A percentile compares a stretch with the other conserved stretches of the same genome.
These are phyloP conservation scores for Echeveria elegans DNA, from an alignment of 164 flowering plant species.

Conservation along the genomic window DNA sequence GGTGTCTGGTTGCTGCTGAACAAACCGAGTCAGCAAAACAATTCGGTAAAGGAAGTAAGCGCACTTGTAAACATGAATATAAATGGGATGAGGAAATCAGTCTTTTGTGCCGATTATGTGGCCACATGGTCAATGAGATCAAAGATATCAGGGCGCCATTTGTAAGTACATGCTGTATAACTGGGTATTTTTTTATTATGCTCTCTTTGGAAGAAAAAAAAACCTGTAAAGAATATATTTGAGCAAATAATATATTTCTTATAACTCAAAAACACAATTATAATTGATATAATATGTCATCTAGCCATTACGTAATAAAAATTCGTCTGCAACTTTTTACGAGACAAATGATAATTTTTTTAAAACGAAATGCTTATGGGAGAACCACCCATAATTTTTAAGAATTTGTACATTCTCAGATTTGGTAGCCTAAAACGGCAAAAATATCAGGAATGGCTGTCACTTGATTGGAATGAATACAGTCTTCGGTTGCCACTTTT, in stretches of 20 bases:
- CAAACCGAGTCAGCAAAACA: constrained; percentile 11
- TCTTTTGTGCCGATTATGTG: constrained; percentile 49
- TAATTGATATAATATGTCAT: too few species aligned
- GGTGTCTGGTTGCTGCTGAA: constrained; percentile 22
- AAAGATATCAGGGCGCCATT: constrained; percentile 54
- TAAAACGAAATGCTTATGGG: background rate
- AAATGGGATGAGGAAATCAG: constrained; percentile 77
- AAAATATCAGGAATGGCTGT: background rate
- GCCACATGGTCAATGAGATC: constrained; percentile 53
- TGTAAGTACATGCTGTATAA: constrained; percentile 37
- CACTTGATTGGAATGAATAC: too few species aligned
- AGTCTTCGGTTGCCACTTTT: too few species aligned
- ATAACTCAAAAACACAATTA: too few species aligned
- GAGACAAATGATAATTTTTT: too few species aligned
- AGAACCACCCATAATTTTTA: background rate
- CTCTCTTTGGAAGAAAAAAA: background rate
- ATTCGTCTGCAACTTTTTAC: too few species aligned
- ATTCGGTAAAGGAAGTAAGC: constrained; percentile 14
- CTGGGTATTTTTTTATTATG: background rate
- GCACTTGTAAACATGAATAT: constrained; percentile 52
- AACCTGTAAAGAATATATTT: background rate
- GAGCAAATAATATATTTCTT: too few species aligned
- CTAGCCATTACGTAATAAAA: too few species aligned
- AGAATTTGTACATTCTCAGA: background rate
- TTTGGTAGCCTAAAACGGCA: background rate